Evolutionary conservation across 805 yeast genomes (phyloP).

Genomic region (Candida succiphila): DNA sequence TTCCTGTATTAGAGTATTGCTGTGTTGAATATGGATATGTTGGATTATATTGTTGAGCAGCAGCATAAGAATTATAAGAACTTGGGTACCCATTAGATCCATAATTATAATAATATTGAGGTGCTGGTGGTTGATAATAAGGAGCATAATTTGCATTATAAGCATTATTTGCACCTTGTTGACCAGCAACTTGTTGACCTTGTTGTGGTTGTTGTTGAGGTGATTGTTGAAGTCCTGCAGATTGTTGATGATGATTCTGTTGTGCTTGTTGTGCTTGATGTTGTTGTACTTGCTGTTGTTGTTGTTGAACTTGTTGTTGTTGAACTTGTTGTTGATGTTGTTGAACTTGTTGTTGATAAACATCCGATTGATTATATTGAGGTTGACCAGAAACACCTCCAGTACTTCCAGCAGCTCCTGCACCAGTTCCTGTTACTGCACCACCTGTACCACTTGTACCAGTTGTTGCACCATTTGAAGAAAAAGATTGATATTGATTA

Average conservation of each 20-base stretch:
- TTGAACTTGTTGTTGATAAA: conserved; percentile 5
- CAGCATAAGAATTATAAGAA: not conserved
- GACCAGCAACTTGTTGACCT: not conserved
- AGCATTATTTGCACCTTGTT: not conserved
- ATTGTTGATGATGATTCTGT: not conserved
- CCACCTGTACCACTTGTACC: conserved; percentile 1
- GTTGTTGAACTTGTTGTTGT: conserved; percentile 1
- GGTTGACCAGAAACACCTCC: not conserved
- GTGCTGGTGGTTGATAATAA: conserved; percentile 2
- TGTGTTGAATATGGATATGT: not conserved
- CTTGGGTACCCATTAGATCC: conserved; percentile 3
- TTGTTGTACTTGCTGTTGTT: conserved; percentile 3
- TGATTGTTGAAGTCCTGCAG: not conserved
- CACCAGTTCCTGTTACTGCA: too few species aligned
- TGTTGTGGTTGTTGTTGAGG: conserved; percentile 1
- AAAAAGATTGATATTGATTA: conserved; percentile 5
- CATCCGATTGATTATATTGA: conserved; percentile 5
- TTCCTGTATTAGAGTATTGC: not conserved
- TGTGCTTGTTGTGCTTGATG: conserved; percentile 2
- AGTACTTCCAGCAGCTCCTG: conserved; percentile 2
- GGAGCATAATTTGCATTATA: not conserved
- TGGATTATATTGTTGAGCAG: conserved; percentile 1
- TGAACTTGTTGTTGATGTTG: conserved; percentile 3
- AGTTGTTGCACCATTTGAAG: conserved; percentile 2
- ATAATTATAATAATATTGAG: conserved; percentile 2